These are phyloP conservation scores for Crithidia bombi DNA, from an alignment of 208 protist genomes.

Conservation along the genomic window DNA sequence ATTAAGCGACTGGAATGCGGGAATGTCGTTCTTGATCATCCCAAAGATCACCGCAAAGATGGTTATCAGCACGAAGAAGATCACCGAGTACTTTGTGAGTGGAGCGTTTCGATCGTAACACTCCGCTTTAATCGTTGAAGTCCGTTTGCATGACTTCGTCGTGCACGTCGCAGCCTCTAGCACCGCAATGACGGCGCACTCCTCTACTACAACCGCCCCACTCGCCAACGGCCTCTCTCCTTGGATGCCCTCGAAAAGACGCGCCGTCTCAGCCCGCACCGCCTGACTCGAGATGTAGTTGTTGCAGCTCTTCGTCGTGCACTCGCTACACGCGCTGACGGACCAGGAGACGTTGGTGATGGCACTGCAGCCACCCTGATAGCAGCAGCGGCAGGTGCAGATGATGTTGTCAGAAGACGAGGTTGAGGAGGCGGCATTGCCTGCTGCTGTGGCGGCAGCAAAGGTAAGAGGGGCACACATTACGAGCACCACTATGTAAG, in stretches of 20 bases:
- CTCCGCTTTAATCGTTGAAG: slow-evolving; percentile 75
- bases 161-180: slow-evolving; percentile 70
- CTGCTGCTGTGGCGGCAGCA: background rate
- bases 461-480: background rate
- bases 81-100: slow-evolving; percentile 69
- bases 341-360: slow-evolving; percentile 60
- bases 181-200: slow-evolving; percentile 77
- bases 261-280: slow-evolving; percentile 65
- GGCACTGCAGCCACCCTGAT: slow-evolving; percentile 67
- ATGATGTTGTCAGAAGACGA: slow-evolving; percentile 37
- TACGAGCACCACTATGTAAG: background rate
- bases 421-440: slow-evolving; percentile 7
- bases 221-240: slow-evolving; percentile 35
- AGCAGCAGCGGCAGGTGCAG: slow-evolving; percentile 84
- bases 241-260: slow-evolving; percentile 69
- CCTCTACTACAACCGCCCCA: slow-evolving; percentile 41
- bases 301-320: slow-evolving; percentile 64
- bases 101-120: slow-evolving; percentile 77
- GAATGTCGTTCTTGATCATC: slow-evolving; percentile 80
- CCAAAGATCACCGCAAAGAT: slow-evolving; percentile 67
- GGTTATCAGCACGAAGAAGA: slow-evolving; percentile 65
- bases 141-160: slow-evolving; percentile 59
- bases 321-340: slow-evolving; percentile 50
- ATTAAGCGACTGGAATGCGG: slow-evolving; percentile 71
- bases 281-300: slow-evolving; percentile 54